Evolutionary conservation across 2,329 filamentous ascomycete genomes (phyloP), one percentile per base, ranked within the genome.

Genomic region (Colletotrichum limetticola): DNA sequence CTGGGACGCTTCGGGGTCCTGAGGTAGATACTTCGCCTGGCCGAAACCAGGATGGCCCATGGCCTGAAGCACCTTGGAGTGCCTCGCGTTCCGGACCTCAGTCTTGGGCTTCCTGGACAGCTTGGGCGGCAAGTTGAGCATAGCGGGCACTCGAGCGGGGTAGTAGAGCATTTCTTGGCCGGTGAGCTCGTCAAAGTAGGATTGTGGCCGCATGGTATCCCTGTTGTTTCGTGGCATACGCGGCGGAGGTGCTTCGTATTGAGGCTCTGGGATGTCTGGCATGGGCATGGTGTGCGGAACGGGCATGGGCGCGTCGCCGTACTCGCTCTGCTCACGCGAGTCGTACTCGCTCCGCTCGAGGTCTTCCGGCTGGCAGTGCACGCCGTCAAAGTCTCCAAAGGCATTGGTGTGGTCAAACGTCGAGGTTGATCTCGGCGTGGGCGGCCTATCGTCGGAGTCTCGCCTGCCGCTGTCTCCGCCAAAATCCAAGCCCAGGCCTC

Each of bases 121-220:
- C 77, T 95, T 94, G 57, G 95, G 95, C 1, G 97, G 97, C 14
- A 99, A 85, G 78, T 98, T 98, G 70, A 99, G 88, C 92, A 97
- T 95, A 74, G 93, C 92, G 3, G 97, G 97, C 3, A 99, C 97
- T 1, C 95, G 95, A 3, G 97, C 97, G 16, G 97, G 97, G 81
- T 99, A 99, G 83, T 93, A 98, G 11, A 98, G 91, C 94, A 98
- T 98, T 77, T 92, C 87, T 76, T 96, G 91, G 5, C 91, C 92
- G 1, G 92, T 92, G 30, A 88, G 85, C 1, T 90, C 90, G 78
- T 92, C 87, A 78, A 90, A 83, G 80, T 91, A 92, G 1, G 91
- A 91, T 74, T 89, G 86, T 12, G 90, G 87, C 22, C 84, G 82
- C 2, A 82, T 79, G 75, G 80, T 79, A 22, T 70, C 62, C 46